Conservation (phyloP, 2,329 filamentous ascomycete genomes). For the Trichothecium sympodiale region DNA sequence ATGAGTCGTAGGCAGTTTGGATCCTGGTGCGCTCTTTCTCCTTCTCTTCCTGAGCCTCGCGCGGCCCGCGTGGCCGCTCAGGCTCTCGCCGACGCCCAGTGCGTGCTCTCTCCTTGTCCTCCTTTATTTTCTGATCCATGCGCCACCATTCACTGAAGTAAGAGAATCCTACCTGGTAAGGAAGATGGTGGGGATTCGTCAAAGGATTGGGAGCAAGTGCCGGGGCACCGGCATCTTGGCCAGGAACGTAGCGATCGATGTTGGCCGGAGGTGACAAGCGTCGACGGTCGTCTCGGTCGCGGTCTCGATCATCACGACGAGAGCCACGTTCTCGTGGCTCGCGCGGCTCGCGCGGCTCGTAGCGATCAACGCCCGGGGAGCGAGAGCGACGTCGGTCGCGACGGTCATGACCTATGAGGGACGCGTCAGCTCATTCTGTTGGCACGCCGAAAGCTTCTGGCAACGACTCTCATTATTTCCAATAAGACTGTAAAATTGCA, state of each 20-base stretch:
- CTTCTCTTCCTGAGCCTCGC: slow-evolving; percentile 60
- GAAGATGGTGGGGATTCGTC: slow-evolving; percentile 58
- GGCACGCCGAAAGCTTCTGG: no score
- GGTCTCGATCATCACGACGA: slow-evolving; percentile 55
- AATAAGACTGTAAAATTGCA: no score
- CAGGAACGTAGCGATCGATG: slow-evolving; percentile 78
- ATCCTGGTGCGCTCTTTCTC: slow-evolving; percentile 72
- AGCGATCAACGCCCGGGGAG: slow-evolving; percentile 65
- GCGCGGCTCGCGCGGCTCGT: slow-evolving; percentile 45
- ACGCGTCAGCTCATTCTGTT: slow-evolving; percentile 2
- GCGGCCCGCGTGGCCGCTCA: slow-evolving; percentile 49
- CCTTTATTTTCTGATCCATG: slow-evolving; percentile 70
- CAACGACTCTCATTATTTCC: no score
- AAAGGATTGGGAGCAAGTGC: slow-evolving; percentile 51
- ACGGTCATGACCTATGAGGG: slow-evolving; percentile 39
- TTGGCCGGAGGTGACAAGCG: slow-evolving; percentile 54
- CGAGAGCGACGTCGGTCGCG: slow-evolving; percentile 55
- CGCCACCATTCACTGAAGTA: slow-evolving; percentile 85
- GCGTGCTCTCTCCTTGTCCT: slow-evolving; percentile 62
- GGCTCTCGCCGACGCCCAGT: slow-evolving; percentile 59
- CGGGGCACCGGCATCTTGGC: slow-evolving; percentile 45
- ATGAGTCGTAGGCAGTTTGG: slow-evolving; percentile 55
- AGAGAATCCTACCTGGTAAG: slow-evolving; percentile 75
- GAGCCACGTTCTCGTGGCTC: slow-evolving; percentile 16
- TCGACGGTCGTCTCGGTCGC: slow-evolving; percentile 45